Evolutionary conservation across 495 filamentous ascomycete species (phyloP), one percentile per base, ranked within the genome.

Genomic region (Aspergillus hancockii): DNA sequence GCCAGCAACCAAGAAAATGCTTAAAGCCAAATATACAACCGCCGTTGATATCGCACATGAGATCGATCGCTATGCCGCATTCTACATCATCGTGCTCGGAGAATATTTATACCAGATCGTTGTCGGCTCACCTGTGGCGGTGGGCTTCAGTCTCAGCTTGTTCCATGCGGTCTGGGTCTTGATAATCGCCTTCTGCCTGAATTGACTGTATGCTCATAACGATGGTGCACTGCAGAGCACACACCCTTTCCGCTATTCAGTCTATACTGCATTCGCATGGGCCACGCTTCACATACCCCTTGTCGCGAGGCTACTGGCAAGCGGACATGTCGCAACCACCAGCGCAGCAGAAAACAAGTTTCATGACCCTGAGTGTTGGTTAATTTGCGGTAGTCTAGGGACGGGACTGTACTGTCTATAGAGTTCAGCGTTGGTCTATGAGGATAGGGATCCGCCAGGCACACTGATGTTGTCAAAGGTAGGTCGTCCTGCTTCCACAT

Each of bases 81-180:
- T 82, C 60, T 80, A 73, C 57, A 81, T 79, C 62, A 79, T 82
- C 46, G 76, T 75, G 0, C 67, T 82, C 8, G 78, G 79, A 38
- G 79, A 82, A 55, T 80, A 75, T 40, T 65, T 80, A 2, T 77
- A 80, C 46, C 58, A 67, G 36, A 75, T 78, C n/a, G 63, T 81
- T 40, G 75, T 76, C 14, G 72, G 68, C 1, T 71, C 63, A 1
- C 69, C 72, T 36, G 72, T 73, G 0, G 75, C 68, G 1, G 54
- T 76, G n/a, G 73, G 74, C 1, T 63, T 80, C 31, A 76, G 69
- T 45, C 43, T 67, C n/a, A 52, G 68, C 4, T 62, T 75, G 22
- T 55, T 78, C 2, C 63, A 73, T 9, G 74, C 76, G 2, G 65
- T 77, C 32, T 77, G 74, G 72, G 76, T 74, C 25, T 59, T 80